phyloP scores from a whole-genome alignment of 495 filamentous ascomycete genomes.

The Friedmanniomyces endolithicus region DNA sequence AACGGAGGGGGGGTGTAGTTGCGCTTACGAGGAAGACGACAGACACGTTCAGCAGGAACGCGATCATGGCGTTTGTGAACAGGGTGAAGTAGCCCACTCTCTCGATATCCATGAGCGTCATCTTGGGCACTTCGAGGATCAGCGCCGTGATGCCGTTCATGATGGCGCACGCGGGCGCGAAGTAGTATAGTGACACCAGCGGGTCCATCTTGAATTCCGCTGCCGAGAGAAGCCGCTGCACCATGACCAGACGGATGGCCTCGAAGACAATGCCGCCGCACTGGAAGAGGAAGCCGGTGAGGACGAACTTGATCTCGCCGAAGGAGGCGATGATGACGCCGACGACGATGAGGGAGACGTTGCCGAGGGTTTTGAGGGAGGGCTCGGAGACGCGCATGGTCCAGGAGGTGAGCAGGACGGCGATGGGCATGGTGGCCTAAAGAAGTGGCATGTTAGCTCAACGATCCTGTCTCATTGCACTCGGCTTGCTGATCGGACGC shows the following conservation, averaged over 20 bases:
- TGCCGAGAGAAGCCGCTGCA: conserved; percentile 76
- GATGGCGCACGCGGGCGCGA: conserved; percentile 77
- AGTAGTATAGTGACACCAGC: conserved; percentile 92
- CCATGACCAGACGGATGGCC: conserved; percentile 82
- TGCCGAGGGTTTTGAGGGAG: conserved; percentile 67
- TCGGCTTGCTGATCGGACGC: too few species aligned
- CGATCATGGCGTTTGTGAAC: conserved; percentile 66
- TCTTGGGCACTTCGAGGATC: conserved; percentile 60
- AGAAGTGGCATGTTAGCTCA: too few species aligned
- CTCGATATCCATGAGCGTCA: conserved; percentile 61
- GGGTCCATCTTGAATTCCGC: conserved; percentile 97
- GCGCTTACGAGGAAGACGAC: conserved; percentile 81
- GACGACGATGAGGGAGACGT: conserved; percentile 78
- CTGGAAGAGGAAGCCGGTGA: conserved; percentile 80
- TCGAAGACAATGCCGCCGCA: conserved; percentile 75
- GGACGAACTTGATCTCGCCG: conserved; percentile 84
- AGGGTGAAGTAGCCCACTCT: conserved; percentile 62
- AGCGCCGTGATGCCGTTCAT: conserved; percentile 77
- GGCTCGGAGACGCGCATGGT: conserved; percentile 61
- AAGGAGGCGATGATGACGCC: conserved; percentile 84
- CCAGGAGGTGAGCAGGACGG: conserved; percentile 77
- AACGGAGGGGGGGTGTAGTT: not conserved
- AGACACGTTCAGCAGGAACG: conserved; percentile 83
- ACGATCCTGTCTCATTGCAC: too few species aligned
- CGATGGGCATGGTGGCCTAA: conserved; percentile 81